Base-by-base conservation (phyloP, 2,329 filamentous ascomycete genomes). In the Talaromyces sp. region DNA sequence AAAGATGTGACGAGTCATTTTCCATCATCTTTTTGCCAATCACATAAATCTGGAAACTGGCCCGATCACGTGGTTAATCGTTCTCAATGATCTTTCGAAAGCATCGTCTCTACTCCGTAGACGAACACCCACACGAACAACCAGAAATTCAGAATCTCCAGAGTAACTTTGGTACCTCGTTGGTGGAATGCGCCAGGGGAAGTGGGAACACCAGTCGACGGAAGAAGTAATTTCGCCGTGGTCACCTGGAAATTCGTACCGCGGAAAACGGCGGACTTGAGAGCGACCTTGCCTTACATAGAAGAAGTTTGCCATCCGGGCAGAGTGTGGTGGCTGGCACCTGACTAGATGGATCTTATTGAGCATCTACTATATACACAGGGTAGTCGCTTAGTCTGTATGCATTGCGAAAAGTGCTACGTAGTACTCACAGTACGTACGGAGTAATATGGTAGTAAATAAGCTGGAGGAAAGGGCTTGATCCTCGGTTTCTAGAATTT, bases 151-250 rank as follows among this genome's bases (percentile, higher is more conserved):
- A 52, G 33, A n/a, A 5, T n/a, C 6, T n/a, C 4, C 1, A 9
- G 11, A 16, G 19, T 56, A 56, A 33, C 49, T 52, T 52, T 31
- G 27, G 49, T 52, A 52, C 24, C 49, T 52, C 49, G 24, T 52
- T n/a, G 14, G 24, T 52, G 27, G 31, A 56, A 37, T 35, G 14
- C n/a, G 31, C 22, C 33, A 56, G 52, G 52, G 31, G 31, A 56
- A 56, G 52, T 56, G 52, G 47, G 33, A 56, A 56, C 52, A 54
- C 27, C 43, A n/a, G 16, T 39, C 2, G 33, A 37, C 52, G 33
- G 52, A 56, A 56, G 33, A 37, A 56, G 52, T 9, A 56, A 56
- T 39, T 56, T 56, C 52, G 52, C 52, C 52, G 52, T 56, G 52
- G 52, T 56, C 52, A 56, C 31, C 52, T 56, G 52, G 22, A 56